Conservation (phyloP, 768 basidiomycete species). For the Lyophyllum semitale region DNA sequence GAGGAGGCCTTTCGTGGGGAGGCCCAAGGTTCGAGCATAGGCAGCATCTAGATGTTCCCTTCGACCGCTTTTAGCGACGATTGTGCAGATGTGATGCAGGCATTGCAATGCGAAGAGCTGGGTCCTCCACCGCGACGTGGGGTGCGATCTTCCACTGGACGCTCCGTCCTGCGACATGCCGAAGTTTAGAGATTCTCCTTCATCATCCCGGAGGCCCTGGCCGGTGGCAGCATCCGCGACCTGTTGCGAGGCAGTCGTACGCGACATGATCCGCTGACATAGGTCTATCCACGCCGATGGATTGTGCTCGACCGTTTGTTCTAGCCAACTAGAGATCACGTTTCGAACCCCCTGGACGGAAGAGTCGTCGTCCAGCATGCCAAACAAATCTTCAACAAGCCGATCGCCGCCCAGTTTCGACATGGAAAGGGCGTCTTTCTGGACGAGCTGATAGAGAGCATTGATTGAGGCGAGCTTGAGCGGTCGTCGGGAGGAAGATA, state of each 20-base stretch:
- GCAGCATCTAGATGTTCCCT: slow-evolving; percentile 83
- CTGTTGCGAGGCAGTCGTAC: slow-evolving; percentile 84
- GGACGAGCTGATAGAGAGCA: slow-evolving; percentile 94
- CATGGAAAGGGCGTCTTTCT: slow-evolving; percentile 89
- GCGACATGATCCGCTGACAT: slow-evolving; percentile 95
- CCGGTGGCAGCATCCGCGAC: slow-evolving; percentile 62
- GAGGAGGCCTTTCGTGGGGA: slow-evolving; percentile 64
- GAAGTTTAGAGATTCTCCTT: slow-evolving; percentile 86
- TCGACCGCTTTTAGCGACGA: slow-evolving; percentile 71
- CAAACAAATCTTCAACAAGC: slow-evolving; percentile 92
- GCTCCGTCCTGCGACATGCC: slow-evolving; percentile 47
- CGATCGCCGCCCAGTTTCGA: slow-evolving; percentile 92
- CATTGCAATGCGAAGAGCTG: slow-evolving; percentile 94
- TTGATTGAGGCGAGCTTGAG: slow-evolving; percentile 95
- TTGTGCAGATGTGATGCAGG: slow-evolving; percentile 83
- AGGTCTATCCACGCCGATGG: slow-evolving; percentile 98
- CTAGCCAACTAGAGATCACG: slow-evolving; percentile 92
- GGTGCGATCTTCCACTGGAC: slow-evolving; percentile 37
- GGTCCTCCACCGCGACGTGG: slow-evolving; percentile 91
- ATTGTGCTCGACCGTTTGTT: slow-evolving; percentile 90
- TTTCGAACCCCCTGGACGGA: slow-evolving; percentile 91
- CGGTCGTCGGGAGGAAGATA: slow-evolving; percentile 79
- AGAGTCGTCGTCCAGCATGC: slow-evolving; percentile 92
- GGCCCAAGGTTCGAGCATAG: slow-evolving; percentile 62
- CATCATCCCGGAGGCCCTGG: slow-evolving; percentile 76